A percentile compares a stretch with the other conserved stretches of the same genome.
Conservation (phyloP, 805 yeast species). For the Saturnispora sekii region DNA sequence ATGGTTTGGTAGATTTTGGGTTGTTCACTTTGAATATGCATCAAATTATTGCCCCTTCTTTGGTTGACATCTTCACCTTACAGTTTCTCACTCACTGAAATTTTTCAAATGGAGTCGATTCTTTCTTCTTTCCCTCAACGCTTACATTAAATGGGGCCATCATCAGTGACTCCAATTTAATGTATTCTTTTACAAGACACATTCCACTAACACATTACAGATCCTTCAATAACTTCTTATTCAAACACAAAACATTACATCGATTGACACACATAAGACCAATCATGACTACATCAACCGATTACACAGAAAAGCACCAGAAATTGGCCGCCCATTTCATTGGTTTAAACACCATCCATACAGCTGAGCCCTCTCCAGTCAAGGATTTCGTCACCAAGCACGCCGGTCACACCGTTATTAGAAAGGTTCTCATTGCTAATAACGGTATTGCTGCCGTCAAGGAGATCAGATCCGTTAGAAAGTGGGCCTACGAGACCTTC, state of each 20-base stretch:
- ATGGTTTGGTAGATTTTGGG: not conserved
- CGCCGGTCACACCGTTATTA: conserved; percentile 93
- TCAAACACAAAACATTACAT: not conserved
- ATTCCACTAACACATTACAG: not conserved
- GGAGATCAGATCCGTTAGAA: conserved; percentile 93
- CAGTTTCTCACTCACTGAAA: not conserved
- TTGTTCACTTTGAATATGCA: no score
- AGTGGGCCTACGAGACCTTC: conserved; percentile 99
- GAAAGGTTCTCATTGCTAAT: conserved; percentile 85
- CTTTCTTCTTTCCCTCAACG: no score
- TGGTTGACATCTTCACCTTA: not conserved
- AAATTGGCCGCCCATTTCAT: conserved; percentile 62
- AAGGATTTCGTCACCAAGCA: conserved; percentile 77
- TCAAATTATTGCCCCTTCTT: not conserved
- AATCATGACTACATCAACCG: conserved; percentile 3
- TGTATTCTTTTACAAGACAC: not conserved
- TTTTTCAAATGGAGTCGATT: not conserved
- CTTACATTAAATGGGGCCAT: no score
- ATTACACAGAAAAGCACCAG: conserved; percentile 17
- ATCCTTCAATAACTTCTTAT: not conserved
- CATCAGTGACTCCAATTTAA: no score
- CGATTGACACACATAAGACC: not conserved
- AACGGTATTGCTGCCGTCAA: conserved; percentile 99
- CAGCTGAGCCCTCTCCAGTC: conserved; percentile 68
- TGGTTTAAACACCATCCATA: conserved; percentile 71